Base-by-base conservation (phyloP, 257 asterid genomes). In the Fraxinus americana region DNA sequence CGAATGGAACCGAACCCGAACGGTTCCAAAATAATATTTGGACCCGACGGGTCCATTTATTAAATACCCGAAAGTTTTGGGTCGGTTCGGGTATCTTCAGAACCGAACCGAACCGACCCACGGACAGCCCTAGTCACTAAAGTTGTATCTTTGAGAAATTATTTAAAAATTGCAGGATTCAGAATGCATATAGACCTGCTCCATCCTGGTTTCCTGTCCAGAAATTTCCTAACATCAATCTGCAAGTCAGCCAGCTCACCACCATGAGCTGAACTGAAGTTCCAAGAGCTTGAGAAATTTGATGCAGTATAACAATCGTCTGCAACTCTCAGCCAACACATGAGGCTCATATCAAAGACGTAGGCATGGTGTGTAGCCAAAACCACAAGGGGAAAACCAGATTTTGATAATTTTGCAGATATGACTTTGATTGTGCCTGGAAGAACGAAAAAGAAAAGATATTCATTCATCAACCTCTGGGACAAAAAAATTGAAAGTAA, bases 261-360 rank as follows among this genome's bases (percentile, higher is more conserved):
- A 71, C 96, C 94, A 85, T 86, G 98, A 66, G 86, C 80, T 1
- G 94, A 87, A 75, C 99, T 92, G 36, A 86, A 81, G 81, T 87
- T 89, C 97, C 98, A 96, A 21, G 98, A 90, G 86, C 98, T 96
- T 66, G 98, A 87, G 83, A 89, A 93, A 86, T 91, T 93, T 67
- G 99, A 95, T 43, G 93, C 92, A n/a, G 99, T 96, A 69, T 90
- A 93, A 84, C 94, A 87, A 82, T 96, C 99, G 77, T 96, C 99
- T 6, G 97, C 99, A 74, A 93, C 98, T 83, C 98, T 89, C 85
- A 96, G 79, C 98, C 98, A 96, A 86, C 99, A 96, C 92, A 83
- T 89, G 69, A 96, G 93, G 85, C 88, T 83, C 83, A 76, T 82
- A 80, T 96, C 99, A 54, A 87, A 96, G 75, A 96, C 92, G 81